These are phyloP conservation scores for Onygena corvina DNA, from an alignment of 2,329 filamentous ascomycete species.

Conservation along the genomic window DNA sequence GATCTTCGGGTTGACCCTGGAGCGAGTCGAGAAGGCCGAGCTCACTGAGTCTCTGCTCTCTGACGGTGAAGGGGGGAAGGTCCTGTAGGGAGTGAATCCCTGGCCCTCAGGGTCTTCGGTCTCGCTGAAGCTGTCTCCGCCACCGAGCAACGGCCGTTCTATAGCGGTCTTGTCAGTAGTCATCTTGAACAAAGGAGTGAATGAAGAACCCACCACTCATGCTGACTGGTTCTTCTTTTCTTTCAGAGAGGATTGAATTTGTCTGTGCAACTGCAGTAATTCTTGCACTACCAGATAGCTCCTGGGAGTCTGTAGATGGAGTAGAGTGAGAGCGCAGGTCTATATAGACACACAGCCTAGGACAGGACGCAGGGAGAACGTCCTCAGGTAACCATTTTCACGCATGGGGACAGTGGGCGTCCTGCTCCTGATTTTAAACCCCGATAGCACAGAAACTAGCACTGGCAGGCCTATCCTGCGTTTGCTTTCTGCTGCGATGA, in stretches of 20 bases:
- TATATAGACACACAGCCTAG: too few species aligned
- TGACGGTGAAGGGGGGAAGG: background rate
- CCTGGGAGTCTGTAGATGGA: too few species aligned
- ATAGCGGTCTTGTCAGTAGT: background rate
- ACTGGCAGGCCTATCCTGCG: too few species aligned
- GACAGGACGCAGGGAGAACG: too few species aligned
- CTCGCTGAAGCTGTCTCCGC: background rate
- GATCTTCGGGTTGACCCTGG: constrained; percentile 33
- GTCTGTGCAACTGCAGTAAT: background rate
- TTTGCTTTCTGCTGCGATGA: too few species aligned
- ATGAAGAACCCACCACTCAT: background rate
- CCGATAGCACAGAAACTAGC: too few species aligned
- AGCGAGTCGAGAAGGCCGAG: constrained; percentile 16
- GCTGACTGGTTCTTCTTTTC: background rate
- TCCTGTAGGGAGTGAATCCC: background rate
- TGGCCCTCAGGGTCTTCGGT: constrained; percentile 2
- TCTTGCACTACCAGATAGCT: background rate
- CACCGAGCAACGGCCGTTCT: background rate
- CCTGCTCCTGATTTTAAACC: too few species aligned
- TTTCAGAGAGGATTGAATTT: background rate
- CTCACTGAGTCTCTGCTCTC: background rate
- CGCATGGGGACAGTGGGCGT: too few species aligned
- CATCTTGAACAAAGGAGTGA: background rate
- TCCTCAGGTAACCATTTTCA: too few species aligned
- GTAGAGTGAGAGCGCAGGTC: too few species aligned